Evolutionary conservation across 1,139 yeast genomes (phyloP), one percentile per base, ranked within the genome.

Genomic region (Yamadazyma dendronema): DNA sequence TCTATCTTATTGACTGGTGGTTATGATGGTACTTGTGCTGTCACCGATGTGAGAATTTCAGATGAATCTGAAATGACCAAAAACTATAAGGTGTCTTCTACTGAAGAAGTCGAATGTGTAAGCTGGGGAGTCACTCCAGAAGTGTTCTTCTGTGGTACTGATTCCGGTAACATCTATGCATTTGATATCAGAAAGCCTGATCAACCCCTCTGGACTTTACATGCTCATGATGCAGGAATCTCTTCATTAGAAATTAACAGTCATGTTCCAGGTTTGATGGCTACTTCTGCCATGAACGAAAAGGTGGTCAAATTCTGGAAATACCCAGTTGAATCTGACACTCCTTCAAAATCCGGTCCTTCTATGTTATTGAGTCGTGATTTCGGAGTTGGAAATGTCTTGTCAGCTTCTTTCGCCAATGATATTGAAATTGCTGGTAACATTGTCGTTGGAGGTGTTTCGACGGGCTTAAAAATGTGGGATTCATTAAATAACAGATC

Each of bases 211-310:
- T 92, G 99, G 99, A 87, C 95, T 4, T 73, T 92, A 53, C 96
- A 94, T 64, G 98, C 98, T 2, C 98, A 92, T 59, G 97, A 92
- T 62, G 79, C 95, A 4, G 97, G 95, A 42, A 84, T 92, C 43
- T 84, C 97, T 9, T 74, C 94, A 3, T 74, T 94, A 51, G 84
- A 83, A 50, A 74, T 83, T 32, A 89, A 87, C 61, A 57, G 61
- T 24, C 75, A 71, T 56, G 62, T 88, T 34, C 83, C 84, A 19
- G 95, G 95, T 13, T 68, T 86, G 72, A 63, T 92, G 58, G 79
- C 81, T 21, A 88, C 97, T 3, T 82, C 95, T 40, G 96, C 97
- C 9, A 84, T 84, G 89, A 87, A 90, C 39, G 98, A 94, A 56
- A 87, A 86, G 61, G 65, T 68, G 10, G 79, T 89, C 39, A 92